phyloP scores from a whole-genome alignment of 139 green algal species.

The Chlorella sp. region DNA sequence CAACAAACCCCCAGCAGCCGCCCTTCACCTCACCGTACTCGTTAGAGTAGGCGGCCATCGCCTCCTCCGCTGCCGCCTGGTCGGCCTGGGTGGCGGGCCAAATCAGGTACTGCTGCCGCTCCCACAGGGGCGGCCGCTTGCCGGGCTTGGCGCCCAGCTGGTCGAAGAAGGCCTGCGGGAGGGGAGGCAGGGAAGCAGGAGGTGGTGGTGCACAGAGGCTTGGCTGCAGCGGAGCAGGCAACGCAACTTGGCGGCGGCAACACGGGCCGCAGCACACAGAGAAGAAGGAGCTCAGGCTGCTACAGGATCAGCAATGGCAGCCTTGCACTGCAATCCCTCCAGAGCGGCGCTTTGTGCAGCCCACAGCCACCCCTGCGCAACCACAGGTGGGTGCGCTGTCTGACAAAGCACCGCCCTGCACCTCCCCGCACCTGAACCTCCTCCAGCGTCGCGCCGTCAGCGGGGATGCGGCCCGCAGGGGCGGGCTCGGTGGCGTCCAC shows the following conservation, averaged over 20 bases:
- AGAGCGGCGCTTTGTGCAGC: no score
- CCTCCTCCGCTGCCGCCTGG: conserved; percentile 30
- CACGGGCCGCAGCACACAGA: neutral
- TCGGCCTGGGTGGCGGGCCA: conserved; percentile 46
- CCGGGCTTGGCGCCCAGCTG: conserved; percentile 45
- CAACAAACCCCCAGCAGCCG: no score
- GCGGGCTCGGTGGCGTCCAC: conserved; percentile 54
- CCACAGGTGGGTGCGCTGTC: no score
- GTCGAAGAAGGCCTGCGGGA: conserved; percentile 38
- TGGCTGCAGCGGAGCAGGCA: neutral
- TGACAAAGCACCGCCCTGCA: neutral
- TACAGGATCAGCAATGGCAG: no score
- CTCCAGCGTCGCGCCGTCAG: conserved; percentile 41
- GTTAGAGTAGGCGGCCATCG: conserved; percentile 18
- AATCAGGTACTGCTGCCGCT: conserved; percentile 61
- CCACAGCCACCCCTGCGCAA: neutral
- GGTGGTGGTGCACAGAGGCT: neutral
- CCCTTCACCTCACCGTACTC: conserved; percentile 34
- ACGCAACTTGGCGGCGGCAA: neutral
- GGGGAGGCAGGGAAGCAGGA: no score
- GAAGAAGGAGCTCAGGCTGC: no score
- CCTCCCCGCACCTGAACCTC: conserved; percentile 38
- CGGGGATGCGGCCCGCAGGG: conserved; percentile 43
- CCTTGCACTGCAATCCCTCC: no score
- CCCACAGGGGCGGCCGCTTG: conserved; percentile 59